Percentiles rank a stretch among this genome's conserved stretches.
Conservation (phyloP, 108 stramenopile species). For the Cyclotella distinguenda region DNA sequence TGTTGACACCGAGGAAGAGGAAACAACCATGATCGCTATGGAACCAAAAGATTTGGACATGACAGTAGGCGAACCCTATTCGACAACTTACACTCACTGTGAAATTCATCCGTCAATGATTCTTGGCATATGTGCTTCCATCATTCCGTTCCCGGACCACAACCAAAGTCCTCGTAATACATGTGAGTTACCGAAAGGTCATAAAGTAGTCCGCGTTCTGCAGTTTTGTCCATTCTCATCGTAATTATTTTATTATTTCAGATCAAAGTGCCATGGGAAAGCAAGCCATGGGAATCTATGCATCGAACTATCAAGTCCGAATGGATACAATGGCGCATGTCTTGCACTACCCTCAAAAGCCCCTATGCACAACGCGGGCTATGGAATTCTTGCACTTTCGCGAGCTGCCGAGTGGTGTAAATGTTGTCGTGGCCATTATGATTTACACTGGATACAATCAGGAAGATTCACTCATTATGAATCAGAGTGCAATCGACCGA, state of each 20-base stretch:
- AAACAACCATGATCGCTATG: slow-evolving; percentile 99
- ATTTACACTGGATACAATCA: slow-evolving; percentile 99
- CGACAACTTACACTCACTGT: slow-evolving; percentile 97
- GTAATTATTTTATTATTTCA: not conserved
- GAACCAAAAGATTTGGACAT: slow-evolving; percentile 88
- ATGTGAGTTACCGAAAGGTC: slow-evolving; percentile 91
- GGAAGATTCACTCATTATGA: slow-evolving; percentile 99
- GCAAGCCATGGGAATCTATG: slow-evolving; percentile 97
- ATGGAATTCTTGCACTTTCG: slow-evolving; percentile 98
- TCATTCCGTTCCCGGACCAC: slow-evolving; percentile 99
- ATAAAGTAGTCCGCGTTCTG: slow-evolving; percentile 11
- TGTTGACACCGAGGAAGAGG: slow-evolving; percentile 99
- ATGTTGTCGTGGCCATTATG: slow-evolving; percentile 96
- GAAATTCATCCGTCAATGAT: slow-evolving; percentile 99
- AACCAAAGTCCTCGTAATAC: slow-evolving; percentile 99
- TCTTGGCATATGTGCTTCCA: slow-evolving; percentile 90
- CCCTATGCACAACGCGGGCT: slow-evolving; percentile 94
- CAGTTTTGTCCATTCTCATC: not conserved
- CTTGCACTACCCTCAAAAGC: slow-evolving; percentile 98
- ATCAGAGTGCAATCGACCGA: slow-evolving; percentile 97
- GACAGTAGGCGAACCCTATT: slow-evolving; percentile 80
- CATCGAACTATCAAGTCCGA: slow-evolving; percentile 96
- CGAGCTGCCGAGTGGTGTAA: slow-evolving; percentile 98
- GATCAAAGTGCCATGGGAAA: slow-evolving; percentile 85
- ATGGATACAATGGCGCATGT: slow-evolving; percentile 99